These are phyloP conservation scores for Pinus tabuliformis DNA, from an alignment of 75 land plant genomes.

Conservation along the genomic window DNA sequence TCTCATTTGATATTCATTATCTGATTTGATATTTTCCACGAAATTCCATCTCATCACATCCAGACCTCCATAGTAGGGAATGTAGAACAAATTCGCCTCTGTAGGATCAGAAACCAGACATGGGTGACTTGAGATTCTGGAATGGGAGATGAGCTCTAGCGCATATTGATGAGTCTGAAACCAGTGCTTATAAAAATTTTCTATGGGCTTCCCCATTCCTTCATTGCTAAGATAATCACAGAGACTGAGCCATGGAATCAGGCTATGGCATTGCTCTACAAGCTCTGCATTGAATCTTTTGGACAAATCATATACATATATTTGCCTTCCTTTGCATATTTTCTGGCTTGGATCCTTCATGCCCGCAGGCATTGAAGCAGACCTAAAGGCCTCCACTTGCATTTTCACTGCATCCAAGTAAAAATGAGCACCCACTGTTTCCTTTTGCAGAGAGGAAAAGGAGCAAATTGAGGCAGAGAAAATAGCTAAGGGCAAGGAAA, in stretches of 20 bases:
- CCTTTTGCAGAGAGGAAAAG: too few species aligned
- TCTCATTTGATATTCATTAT: too few species aligned
- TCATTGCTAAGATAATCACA: slow-evolving; percentile 45
- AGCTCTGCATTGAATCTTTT: slow-evolving; percentile 18
- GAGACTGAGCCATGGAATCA: slow-evolving; percentile 41
- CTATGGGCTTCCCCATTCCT: slow-evolving; percentile 42
- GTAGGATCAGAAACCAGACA: slow-evolving; percentile 39
- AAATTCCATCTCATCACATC: slow-evolving; percentile 75
- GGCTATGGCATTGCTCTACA: slow-evolving; percentile 10
- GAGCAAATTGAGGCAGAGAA: too few species aligned
- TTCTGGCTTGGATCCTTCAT: neutral
- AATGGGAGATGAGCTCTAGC: slow-evolving; percentile 69
- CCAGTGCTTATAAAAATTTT: slow-evolving; percentile 37
- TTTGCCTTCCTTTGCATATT: slow-evolving; percentile 1
- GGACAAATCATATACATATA: slow-evolving; percentile 26
- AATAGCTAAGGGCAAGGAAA: too few species aligned
- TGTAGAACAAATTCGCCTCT: slow-evolving; percentile 59
- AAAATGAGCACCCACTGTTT: too few species aligned
- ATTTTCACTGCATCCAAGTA: too few species aligned
- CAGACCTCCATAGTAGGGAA: slow-evolving; percentile 73
- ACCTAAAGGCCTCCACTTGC: too few species aligned
- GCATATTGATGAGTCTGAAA: slow-evolving; percentile 66
- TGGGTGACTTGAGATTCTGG: slow-evolving; percentile 48
- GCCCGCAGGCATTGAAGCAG: too few species aligned
- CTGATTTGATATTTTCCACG: slow-evolving; percentile 40